Evolutionary conservation across 306 rosid genomes (phyloP).

Genomic region (Rosa chinensis): DNA sequence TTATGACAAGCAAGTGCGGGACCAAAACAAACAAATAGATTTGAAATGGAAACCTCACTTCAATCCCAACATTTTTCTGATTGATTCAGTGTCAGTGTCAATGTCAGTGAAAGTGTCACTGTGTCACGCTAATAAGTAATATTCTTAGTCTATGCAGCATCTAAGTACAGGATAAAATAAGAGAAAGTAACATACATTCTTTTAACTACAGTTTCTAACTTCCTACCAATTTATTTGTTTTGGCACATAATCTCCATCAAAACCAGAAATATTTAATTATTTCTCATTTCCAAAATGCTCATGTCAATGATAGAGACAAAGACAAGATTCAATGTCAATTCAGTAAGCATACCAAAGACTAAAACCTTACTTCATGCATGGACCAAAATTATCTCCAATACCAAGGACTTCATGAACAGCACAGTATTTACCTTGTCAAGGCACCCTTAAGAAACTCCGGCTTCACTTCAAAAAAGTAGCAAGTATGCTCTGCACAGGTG

Average conservation of each 20-base stretch:
- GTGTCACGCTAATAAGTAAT: background rate
- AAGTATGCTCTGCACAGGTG: constrained; percentile 84
- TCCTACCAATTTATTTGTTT: background rate
- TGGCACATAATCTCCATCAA: background rate
- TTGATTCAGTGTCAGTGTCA: background rate
- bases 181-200: background rate
- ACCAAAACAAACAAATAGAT: background rate
- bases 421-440: constrained; percentile 65
- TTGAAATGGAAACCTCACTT: background rate
- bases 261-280: background rate
- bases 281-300: background rate
- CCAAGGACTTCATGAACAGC: constrained; percentile 18
- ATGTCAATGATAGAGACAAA: background rate
- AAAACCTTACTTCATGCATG: constrained; percentile 20
- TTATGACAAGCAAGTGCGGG: background rate
- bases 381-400: constrained; percentile 14
- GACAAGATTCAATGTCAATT: constrained; percentile 9
- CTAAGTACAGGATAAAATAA: background rate
- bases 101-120: background rate
- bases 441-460: constrained; percentile 83
- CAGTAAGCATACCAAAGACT: constrained; percentile 25
- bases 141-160: background rate
- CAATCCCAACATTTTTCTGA: background rate
- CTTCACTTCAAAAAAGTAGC: constrained; percentile 94
- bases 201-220: background rate